Conservation (phyloP, 2,329 filamentous ascomycete genomes). For the Monilinia laxa region DNA sequence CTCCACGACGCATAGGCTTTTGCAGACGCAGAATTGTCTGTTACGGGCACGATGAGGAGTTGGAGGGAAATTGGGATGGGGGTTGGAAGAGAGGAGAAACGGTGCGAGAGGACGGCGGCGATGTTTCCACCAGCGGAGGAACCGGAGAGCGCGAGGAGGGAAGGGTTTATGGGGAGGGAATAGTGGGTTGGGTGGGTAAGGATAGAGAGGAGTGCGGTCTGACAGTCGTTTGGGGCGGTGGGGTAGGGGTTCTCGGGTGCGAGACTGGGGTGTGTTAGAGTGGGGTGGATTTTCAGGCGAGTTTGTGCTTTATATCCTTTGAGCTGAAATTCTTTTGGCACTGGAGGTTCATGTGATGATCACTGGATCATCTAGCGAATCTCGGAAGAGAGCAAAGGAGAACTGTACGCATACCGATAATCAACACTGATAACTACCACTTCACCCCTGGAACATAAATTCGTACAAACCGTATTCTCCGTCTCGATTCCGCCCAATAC, state of each 20-base stretch:
- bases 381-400: background rate
- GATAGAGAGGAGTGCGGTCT: constrained; percentile 57
- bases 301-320: background rate
- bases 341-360: background rate
- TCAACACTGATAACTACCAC: constrained; percentile 56
- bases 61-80: constrained; percentile 34
- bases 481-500: constrained; percentile 63
- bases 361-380: background rate
- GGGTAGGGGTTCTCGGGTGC: constrained; percentile 58
- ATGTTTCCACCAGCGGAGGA: constrained; percentile 55
- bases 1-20: constrained; percentile 49
- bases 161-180: constrained; percentile 44
- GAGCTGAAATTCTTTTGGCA: background rate
- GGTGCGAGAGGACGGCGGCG: constrained; percentile 53
- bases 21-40: constrained; percentile 54
- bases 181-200: constrained; percentile 30
- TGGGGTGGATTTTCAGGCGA: constrained; percentile 2
- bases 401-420: constrained; percentile 46
- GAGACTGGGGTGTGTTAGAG: constrained; percentile 43
- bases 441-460: constrained; percentile 51
- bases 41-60: constrained; percentile 57
- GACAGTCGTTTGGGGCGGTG: constrained; percentile 56
- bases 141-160: constrained; percentile 49
- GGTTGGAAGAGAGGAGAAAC: constrained; percentile 27
- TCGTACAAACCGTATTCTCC: constrained; percentile 57